Evolutionary conservation across 2,329 filamentous ascomycete genomes (phyloP).

Genomic region (Colletotrichum sp.): DNA sequence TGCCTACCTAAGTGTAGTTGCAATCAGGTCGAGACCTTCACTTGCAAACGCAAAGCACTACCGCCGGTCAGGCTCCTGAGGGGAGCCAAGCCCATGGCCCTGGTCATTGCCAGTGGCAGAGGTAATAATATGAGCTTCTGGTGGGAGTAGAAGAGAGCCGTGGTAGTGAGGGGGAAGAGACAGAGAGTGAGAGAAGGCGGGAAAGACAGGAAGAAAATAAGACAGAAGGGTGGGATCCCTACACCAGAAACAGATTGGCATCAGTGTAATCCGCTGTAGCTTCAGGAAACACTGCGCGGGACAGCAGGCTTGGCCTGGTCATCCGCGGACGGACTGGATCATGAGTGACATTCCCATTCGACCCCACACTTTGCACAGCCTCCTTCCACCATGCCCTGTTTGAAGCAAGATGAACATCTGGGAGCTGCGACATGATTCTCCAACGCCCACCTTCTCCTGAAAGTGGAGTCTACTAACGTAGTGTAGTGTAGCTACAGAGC

Average conservation of each 20-base stretch:
- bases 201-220: not conserved
- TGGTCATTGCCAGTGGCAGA: not conserved
- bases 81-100: not conserved
- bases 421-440: constrained; percentile 18
- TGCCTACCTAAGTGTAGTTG: not conserved
- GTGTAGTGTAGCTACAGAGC: constrained; percentile 1
- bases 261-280: constrained; percentile 8
- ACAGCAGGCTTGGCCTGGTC: constrained; percentile 13
- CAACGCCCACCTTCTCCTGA: constrained; percentile 19
- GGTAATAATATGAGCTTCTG: not conserved
- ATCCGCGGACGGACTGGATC: constrained; percentile 7
- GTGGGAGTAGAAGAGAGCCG: not conserved
- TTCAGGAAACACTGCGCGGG: constrained; percentile 15
- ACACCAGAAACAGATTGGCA: constrained; percentile 4
- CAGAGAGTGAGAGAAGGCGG: not conserved
- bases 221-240: not conserved
- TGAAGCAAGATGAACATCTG: constrained; percentile 22
- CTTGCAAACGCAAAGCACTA: not conserved
- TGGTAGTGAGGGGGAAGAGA: not conserved
- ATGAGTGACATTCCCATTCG: constrained; percentile 19
- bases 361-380: constrained; percentile 24
- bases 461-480: constrained; percentile 9
- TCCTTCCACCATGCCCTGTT: constrained; percentile 21
- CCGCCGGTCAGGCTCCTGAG: not conserved
- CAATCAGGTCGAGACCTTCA: not conserved